A percentile compares a stretch with the other conserved stretches of the same genome.
phyloP scores from a whole-genome alignment of 2,329 filamentous ascomycete species.

The Diaporthe vaccinii region DNA sequence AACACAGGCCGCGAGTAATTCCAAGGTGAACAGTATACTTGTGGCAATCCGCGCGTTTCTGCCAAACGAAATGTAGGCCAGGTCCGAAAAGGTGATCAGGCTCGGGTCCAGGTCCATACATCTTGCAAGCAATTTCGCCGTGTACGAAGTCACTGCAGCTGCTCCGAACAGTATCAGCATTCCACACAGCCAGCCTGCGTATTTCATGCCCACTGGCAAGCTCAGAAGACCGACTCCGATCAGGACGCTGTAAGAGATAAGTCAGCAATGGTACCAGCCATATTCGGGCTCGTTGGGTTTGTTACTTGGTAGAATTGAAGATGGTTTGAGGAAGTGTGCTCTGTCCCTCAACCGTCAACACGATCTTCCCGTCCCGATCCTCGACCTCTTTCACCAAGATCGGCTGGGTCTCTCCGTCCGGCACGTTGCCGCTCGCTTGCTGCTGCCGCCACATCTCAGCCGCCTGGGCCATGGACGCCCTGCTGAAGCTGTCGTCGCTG shows the following conservation, averaged over 20 bases:
- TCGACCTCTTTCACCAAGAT: constrained; percentile 91
- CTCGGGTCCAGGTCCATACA: constrained; percentile 89
- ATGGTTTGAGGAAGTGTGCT: constrained; percentile 96
- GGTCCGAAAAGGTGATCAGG: constrained; percentile 93
- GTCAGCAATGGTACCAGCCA: constrained; percentile 27
- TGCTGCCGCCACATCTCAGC: constrained; percentile 67
- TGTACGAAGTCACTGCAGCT: constrained; percentile 85
- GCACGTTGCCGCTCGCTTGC: constrained; percentile 59
- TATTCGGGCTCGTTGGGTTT: background rate
- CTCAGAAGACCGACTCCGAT: constrained; percentile 92
- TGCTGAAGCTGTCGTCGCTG: constrained; percentile 51
- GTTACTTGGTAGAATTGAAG: constrained; percentile 91
- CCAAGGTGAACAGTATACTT: constrained; percentile 88
- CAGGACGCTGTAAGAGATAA: constrained; percentile 67
- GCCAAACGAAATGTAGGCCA: constrained; percentile 93
- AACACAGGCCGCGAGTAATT: constrained; percentile 89
- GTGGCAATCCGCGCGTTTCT: constrained; percentile 83
- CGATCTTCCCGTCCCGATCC: constrained; percentile 82
- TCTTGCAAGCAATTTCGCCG: constrained; percentile 85
- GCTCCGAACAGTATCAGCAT: constrained; percentile 80
- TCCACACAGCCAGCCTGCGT: constrained; percentile 90
- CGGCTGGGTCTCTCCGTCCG: constrained; percentile 75
- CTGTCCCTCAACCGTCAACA: constrained; percentile 89
- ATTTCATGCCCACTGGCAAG: constrained; percentile 87
- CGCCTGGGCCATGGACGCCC: constrained; percentile 64